phyloP scores from a whole-genome alignment of 1,139 yeast species.

The Yamadazyma conglobata region DNA sequence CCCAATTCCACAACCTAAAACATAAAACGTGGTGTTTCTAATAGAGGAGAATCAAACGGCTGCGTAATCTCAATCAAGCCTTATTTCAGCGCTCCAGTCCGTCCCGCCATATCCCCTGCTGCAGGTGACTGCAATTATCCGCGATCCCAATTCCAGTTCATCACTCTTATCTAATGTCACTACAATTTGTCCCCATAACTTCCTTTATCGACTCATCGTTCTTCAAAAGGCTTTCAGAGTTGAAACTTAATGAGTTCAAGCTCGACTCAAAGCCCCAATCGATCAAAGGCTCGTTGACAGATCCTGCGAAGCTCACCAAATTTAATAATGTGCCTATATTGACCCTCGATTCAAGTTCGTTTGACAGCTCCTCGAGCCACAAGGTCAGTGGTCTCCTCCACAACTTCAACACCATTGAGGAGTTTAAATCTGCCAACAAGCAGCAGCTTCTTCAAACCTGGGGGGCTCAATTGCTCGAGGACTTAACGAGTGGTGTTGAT shows the following conservation, averaged over 20 bases:
- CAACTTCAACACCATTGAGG: conserved; percentile 82
- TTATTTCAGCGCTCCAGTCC: too few species aligned
- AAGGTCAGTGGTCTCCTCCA: conserved; percentile 36
- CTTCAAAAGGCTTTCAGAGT: conserved; percentile 65
- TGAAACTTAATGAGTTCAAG: conserved; percentile 65
- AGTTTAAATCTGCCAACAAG: conserved; percentile 70
- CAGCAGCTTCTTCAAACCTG: conserved; percentile 44
- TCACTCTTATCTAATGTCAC: conserved; percentile 2
- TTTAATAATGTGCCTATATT: conserved; percentile 42
- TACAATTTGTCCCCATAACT: conserved; percentile 33
- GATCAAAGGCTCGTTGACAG: conserved; percentile 36
- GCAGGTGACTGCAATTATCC: neutral
- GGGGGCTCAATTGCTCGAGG: conserved; percentile 30
- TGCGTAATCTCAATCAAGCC: too few species aligned
- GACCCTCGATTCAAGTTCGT: conserved; percentile 38
- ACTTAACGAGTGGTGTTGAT: conserved; percentile 11
- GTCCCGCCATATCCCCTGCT: too few species aligned
- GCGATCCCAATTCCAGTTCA: too few species aligned
- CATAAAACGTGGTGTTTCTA: too few species aligned
- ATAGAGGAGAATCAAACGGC: too few species aligned
- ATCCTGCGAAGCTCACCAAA: conserved; percentile 30
- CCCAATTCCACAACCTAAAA: too few species aligned
- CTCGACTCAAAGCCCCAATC: conserved; percentile 48
- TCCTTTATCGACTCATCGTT: conserved; percentile 85
- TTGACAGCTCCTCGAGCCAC: conserved; percentile 22